phyloP scores from a whole-genome alignment of 2,329 filamentous ascomycete genomes.

The Didymellaceae sp. region DNA sequence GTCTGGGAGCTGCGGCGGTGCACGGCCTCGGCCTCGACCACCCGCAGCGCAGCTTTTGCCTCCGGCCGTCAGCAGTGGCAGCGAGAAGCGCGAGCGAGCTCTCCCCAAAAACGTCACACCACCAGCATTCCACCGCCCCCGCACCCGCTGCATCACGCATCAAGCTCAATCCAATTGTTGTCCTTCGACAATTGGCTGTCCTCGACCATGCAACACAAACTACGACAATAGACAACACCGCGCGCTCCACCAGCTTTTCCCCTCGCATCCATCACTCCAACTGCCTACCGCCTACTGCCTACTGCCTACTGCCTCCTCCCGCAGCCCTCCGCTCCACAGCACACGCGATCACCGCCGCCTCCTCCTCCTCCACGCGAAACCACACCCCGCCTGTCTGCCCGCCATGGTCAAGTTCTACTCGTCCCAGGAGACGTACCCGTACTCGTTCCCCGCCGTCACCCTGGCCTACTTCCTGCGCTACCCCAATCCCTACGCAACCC shows the following conservation, averaged over 20 bases:
- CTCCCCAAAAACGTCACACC: conserved; percentile 13
- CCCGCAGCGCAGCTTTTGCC: conserved; percentile 12
- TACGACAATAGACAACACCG: conserved; percentile 31
- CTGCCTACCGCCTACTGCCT: neutral
- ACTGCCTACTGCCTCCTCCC: neutral
- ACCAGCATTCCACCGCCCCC: conserved; percentile 7
- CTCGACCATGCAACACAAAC: conserved; percentile 38
- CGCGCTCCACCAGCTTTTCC: conserved; percentile 27
- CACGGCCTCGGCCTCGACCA: no score
- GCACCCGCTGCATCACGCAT: conserved; percentile 13
- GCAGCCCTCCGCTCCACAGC: neutral
- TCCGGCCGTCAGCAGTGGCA: conserved; percentile 6
- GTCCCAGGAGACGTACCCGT: conserved; percentile 73
- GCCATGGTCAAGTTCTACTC: conserved; percentile 61
- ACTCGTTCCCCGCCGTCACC: conserved; percentile 83
- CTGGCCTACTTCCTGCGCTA: conserved; percentile 91
- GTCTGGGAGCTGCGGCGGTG: no score
- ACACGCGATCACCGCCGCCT: conserved; percentile 13
- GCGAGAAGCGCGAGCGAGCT: neutral
- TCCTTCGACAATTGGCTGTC: conserved; percentile 33
- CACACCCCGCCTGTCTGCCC: no score
- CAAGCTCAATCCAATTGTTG: conserved; percentile 26
- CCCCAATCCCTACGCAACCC: conserved; percentile 82
- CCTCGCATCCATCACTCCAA: neutral
- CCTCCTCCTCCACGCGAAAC: no score